Percentiles rank a stretch among this genome's conserved stretches.
Conservation (phyloP, 225 moss, liverwort and hornwort genomes). For the Lunularia cruciata region DNA sequence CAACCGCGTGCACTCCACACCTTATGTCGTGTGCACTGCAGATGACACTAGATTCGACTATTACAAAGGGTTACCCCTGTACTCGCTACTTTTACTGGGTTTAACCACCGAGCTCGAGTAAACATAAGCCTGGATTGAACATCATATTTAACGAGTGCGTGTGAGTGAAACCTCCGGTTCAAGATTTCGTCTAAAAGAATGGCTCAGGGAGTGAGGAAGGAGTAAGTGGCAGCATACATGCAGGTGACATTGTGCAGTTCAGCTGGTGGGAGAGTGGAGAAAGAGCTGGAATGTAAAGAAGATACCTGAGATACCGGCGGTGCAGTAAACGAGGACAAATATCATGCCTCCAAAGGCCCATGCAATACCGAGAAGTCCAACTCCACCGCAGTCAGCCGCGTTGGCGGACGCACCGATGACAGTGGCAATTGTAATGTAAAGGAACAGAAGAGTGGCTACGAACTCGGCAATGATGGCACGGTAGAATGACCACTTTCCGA, state of each 20-base stretch:
- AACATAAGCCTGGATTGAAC: too few relatives aligned
- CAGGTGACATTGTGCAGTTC: neutral
- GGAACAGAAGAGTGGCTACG: constrained; percentile 26
- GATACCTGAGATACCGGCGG: constrained; percentile 28
- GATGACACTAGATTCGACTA: too few relatives aligned
- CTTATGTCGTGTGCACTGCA: too few relatives aligned
- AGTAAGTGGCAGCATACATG: too few relatives aligned
- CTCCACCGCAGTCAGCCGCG: constrained; percentile 17
- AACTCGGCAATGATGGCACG: constrained; percentile 33
- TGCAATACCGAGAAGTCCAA: constrained; percentile 32
- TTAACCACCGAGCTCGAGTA: too few relatives aligned
- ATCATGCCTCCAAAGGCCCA: constrained; percentile 42
- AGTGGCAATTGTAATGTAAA: constrained; percentile 27
- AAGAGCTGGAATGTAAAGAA: neutral
- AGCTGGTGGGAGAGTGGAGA: neutral
- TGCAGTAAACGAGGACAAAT: constrained; percentile 34
- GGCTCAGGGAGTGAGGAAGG: too few relatives aligned
- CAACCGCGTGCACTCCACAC: too few relatives aligned
- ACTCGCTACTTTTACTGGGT: too few relatives aligned
- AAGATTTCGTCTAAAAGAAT: too few relatives aligned
- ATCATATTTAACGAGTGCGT: too few relatives aligned
- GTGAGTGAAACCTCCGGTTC: too few relatives aligned
- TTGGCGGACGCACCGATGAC: constrained; percentile 6
- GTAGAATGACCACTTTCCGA: constrained; percentile 27
- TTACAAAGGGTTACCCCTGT: too few relatives aligned